Conservation (phyloP, 2,329 filamentous ascomycete genomes). For the Exophiala calicioides region DNA sequence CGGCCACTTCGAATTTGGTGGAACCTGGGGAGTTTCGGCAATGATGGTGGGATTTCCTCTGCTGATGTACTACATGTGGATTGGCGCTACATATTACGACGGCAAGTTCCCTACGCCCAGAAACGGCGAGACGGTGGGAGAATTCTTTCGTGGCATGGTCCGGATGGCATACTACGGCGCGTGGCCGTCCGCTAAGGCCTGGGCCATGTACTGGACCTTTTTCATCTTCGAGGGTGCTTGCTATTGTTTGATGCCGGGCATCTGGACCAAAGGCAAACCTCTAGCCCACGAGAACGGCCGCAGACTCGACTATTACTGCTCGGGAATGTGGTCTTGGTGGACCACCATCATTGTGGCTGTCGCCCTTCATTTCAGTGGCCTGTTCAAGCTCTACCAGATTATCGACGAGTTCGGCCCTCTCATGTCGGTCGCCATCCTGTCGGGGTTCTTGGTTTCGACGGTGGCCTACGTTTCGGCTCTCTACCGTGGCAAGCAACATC, state of each 20-base stretch:
- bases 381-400: conserved; percentile 87
- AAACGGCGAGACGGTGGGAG: conserved; percentile 64
- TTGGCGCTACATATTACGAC: conserved; percentile 88
- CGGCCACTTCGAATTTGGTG: conserved; percentile 78
- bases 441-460: conserved; percentile 79
- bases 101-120: conserved; percentile 73
- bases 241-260: conserved; percentile 83
- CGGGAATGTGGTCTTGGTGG: conserved; percentile 83
- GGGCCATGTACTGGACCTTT: conserved; percentile 93
- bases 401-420: conserved; percentile 94
- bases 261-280: conserved; percentile 85
- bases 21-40: conserved; percentile 71
- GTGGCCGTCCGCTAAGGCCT: conserved; percentile 78
- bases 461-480: conserved; percentile 85
- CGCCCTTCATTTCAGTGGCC: conserved; percentile 75
- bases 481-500: conserved; percentile 77
- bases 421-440: conserved; percentile 88
- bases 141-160: conserved; percentile 72
- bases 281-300: conserved; percentile 78
- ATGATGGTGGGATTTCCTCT: conserved; percentile 95
- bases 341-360: conserved; percentile 72
- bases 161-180: conserved; percentile 78
- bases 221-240: conserved; percentile 79
- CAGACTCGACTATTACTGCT: conserved; percentile 93
- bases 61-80: conserved; percentile 99